These are phyloP conservation scores for Domatiomyces catenatus DNA, from an alignment of 2,329 filamentous ascomycete species.

Conservation along the genomic window DNA sequence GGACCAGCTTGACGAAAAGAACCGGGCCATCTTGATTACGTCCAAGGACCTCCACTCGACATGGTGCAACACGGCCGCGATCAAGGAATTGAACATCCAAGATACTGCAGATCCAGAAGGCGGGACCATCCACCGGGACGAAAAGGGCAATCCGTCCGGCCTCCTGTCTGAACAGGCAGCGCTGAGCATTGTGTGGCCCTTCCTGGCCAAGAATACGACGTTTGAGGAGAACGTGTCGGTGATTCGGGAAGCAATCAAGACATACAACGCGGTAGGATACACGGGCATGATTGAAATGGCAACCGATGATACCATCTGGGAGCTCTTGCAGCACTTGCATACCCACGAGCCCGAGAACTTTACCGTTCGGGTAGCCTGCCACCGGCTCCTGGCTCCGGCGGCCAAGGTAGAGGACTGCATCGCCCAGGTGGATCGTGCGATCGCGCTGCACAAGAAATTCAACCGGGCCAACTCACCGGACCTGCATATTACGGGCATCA, in stretches of 20 bases:
- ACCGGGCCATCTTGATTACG: slow-evolving; percentile 35
- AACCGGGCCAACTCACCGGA: slow-evolving; percentile 26
- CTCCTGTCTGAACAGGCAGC: slow-evolving; percentile 33
- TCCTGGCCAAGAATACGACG: slow-evolving; percentile 28
- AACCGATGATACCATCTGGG: slow-evolving; percentile 36
- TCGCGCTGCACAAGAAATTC: slow-evolving; percentile 27
- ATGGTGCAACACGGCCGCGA: slow-evolving; percentile 35
- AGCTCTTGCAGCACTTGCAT: slow-evolving; percentile 27
- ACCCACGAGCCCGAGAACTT: slow-evolving; percentile 20
- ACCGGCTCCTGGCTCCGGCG: slow-evolving; percentile 34
- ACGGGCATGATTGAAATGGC: slow-evolving; percentile 38
- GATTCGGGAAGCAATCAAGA: slow-evolving; percentile 26
- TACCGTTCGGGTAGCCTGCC: slow-evolving; percentile 31
- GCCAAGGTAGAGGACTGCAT: slow-evolving; percentile 26
- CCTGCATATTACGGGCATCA: slow-evolving; percentile 33
- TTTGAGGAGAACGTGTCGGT: slow-evolving; percentile 29
- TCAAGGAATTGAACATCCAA: slow-evolving; percentile 30
- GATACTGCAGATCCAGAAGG: slow-evolving; percentile 29
- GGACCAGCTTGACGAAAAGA: slow-evolving; percentile 29
- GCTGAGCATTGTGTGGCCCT: slow-evolving; percentile 32
- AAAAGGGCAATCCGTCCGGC: slow-evolving; percentile 29
- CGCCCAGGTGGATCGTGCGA: slow-evolving; percentile 31
- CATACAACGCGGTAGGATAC: slow-evolving; percentile 32
- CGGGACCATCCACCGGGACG: slow-evolving; percentile 33
- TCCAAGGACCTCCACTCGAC: slow-evolving; percentile 36